Evolutionary conservation across 768 basidiomycete genomes (phyloP).

Genomic region (Calocybe indica): DNA sequence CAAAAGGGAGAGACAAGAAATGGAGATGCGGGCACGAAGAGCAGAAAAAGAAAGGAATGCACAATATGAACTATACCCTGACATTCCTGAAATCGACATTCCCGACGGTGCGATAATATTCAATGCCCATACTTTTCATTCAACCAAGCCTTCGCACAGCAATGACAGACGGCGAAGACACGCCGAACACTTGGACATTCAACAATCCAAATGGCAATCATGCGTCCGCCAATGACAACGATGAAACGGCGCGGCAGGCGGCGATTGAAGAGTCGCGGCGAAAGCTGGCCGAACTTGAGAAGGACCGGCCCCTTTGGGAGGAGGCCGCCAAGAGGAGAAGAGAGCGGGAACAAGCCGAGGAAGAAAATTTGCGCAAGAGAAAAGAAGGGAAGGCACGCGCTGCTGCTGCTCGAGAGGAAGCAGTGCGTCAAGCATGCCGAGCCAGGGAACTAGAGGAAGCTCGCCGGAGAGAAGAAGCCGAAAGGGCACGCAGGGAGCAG

Average conservation of each 20-base stretch:
- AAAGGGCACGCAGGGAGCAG: conserved; percentile 24
- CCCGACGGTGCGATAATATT: conserved; percentile 9
- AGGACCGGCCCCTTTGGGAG: conserved; percentile 59
- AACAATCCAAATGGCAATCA: conserved; percentile 9
- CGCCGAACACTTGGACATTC: too few species aligned
- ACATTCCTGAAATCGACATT: conserved; percentile 22
- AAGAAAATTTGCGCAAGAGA: conserved; percentile 19
- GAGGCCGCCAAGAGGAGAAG: conserved; percentile 40
- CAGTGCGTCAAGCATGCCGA: conserved; percentile 13
- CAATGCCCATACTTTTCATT: too few species aligned
- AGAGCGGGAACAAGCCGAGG: conserved; percentile 35
- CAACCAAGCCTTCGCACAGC: too few species aligned
- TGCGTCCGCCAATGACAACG: conserved; percentile 12
- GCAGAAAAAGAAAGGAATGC: conserved; percentile 30
- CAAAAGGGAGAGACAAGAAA: conserved; percentile 33
- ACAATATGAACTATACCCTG: conserved; percentile 33
- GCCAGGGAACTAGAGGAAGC: conserved; percentile 17
- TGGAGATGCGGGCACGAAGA: conserved; percentile 30
- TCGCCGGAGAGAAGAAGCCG: conserved; percentile 20
- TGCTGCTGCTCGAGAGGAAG: conserved; percentile 11
- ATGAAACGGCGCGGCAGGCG: conserved; percentile 32
- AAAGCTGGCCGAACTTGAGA: conserved; percentile 64
- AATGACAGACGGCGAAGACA: too few species aligned
- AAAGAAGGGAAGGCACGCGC: conserved; percentile 14
- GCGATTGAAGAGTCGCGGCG: conserved; percentile 58